Evolutionary conservation across 495 filamentous ascomycete genomes (phyloP).

Genomic region (Xylona heveae): DNA sequence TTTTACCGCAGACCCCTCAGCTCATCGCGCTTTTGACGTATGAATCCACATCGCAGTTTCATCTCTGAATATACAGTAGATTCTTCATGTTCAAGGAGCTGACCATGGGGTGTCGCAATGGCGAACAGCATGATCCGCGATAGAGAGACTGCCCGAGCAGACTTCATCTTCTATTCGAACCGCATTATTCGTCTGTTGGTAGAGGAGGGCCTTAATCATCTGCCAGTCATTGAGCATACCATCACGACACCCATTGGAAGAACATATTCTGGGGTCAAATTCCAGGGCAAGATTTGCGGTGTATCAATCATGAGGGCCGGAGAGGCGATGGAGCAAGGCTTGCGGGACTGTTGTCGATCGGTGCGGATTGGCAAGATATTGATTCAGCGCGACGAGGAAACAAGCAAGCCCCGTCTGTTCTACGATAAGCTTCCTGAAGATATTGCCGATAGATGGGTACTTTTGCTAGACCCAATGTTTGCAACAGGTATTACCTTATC

Average conservation of each 20-base stretch:
- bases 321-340: conserved; percentile 93
- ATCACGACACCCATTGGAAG: conserved; percentile 81
- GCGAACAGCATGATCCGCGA: conserved; percentile 81
- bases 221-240: conserved; percentile 70
- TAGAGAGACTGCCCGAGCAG: conserved; percentile 65
- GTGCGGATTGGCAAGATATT: conserved; percentile 96
- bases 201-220: conserved; percentile 91
- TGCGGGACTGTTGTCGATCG: conserved; percentile 88
- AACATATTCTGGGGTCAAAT: conserved; percentile 76
- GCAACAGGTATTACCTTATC: conserved; percentile 52
- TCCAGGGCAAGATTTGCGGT: conserved; percentile 95
- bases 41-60: too few species aligned
- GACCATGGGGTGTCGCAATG: too few species aligned
- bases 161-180: conserved; percentile 99
- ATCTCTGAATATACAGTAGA: too few species aligned
- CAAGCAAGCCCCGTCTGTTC: conserved; percentile 72
- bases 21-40: conserved; percentile 94
- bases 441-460: conserved; percentile 77
- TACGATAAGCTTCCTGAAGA: conserved; percentile 94
- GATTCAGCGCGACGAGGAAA: conserved; percentile 95
- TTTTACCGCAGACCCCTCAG: conserved; percentile 84
- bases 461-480: conserved; percentile 97
- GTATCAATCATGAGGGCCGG: conserved; percentile 97
- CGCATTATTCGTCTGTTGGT: conserved; percentile 95
- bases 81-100: too few species aligned